A percentile compares a stretch with the other conserved stretches of the same genome.
Evolutionary conservation across 2,329 filamentous ascomycete species (phyloP).

Genomic region (Gnomoniopsis sp.): DNA sequence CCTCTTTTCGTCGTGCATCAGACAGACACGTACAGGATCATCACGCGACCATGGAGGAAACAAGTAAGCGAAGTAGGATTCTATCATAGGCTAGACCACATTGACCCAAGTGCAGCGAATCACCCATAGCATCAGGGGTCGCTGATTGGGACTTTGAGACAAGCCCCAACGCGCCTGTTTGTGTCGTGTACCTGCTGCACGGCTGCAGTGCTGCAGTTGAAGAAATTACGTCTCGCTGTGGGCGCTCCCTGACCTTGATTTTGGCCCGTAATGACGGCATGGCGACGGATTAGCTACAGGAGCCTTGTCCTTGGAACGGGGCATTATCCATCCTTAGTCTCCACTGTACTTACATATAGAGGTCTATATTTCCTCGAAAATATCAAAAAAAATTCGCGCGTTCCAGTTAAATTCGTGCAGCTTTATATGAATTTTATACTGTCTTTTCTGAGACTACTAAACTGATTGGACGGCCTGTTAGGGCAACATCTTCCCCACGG

Average conservation of each 20-base stretch:
- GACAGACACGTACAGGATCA: no score
- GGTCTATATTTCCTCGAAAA: background rate
- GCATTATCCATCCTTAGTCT: background rate
- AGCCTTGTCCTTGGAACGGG: background rate
- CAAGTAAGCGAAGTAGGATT: no score
- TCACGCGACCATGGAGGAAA: no score
- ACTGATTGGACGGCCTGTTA: background rate
- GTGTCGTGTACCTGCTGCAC: background rate
- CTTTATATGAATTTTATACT: background rate
- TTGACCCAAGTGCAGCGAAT: no score
- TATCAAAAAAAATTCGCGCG: background rate
- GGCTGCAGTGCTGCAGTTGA: background rate
- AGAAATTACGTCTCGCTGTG: no score
- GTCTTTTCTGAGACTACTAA: background rate
- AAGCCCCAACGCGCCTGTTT: background rate
- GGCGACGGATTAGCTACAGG: background rate
- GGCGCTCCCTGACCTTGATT: constrained; percentile 9
- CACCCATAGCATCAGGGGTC: no score
- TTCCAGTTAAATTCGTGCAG: background rate
- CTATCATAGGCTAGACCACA: no score
- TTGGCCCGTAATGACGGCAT: background rate
- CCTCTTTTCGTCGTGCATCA: no score
- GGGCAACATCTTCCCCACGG: background rate
- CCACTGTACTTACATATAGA: background rate
- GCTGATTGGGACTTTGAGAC: no score